phyloP scores from a whole-genome alignment of 306 rosid genomes.

The Glycyrrhiza uralensis region DNA sequence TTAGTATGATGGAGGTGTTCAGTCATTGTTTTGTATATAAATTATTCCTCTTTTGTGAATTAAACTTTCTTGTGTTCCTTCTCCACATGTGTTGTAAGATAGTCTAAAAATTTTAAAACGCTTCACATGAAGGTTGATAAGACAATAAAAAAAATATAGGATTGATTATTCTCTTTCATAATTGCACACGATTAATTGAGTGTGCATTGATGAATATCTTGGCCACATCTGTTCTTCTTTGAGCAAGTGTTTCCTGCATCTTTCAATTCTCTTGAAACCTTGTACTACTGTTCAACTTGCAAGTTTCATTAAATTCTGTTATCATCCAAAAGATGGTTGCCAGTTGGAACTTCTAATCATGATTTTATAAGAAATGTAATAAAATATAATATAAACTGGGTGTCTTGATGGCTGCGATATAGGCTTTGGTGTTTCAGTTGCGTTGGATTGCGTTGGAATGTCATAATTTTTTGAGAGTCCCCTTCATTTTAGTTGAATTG shows the following conservation, averaged over 20 bases:
- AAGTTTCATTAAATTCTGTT: neutral
- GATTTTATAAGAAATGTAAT: neutral
- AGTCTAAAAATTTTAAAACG: neutral
- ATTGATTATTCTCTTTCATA: neutral
- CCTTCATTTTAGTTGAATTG: slow-evolving; percentile 7
- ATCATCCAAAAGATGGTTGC: neutral
- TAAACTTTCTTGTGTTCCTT: neutral
- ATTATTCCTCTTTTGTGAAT: neutral
- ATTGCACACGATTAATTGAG: neutral
- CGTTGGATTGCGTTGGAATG: neutral
- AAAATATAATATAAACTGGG: neutral
- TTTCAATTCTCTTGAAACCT: neutral
- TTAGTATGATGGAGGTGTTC: neutral
- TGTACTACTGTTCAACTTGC: neutral
- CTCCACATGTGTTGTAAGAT: neutral
- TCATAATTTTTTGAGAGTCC: neutral
- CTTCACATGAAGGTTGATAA: slow-evolving; percentile 6
- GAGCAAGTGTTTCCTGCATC: neutral
- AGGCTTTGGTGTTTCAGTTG: neutral
- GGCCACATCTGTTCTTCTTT: neutral
- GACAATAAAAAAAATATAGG: neutral
- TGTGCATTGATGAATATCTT: neutral
- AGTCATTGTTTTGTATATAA: neutral
- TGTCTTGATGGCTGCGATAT: slow-evolving; percentile 7
- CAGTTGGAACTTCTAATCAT: neutral